phyloP scores from a whole-genome alignment of 73 alveolate genomes.

The Breviolum minutum region DNA sequence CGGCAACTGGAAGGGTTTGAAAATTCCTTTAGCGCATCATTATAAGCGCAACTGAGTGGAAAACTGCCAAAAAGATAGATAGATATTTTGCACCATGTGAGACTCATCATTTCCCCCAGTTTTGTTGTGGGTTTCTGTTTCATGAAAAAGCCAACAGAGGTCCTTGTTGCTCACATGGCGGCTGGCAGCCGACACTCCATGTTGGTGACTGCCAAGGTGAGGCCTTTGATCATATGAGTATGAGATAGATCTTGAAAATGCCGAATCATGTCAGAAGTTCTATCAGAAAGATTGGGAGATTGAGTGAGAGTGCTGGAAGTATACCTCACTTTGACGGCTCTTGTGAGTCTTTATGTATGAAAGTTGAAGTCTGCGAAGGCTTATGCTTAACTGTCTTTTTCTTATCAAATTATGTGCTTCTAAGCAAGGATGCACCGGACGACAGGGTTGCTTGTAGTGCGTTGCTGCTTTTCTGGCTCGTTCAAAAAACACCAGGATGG shows the following conservation, averaged over 20 bases:
- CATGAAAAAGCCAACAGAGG: background rate
- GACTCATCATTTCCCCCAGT: background rate
- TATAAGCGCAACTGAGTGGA: background rate
- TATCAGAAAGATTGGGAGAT: background rate
- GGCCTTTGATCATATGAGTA: background rate
- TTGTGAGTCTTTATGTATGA: too few relatives aligned
- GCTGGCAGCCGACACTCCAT: slow-evolving; percentile 82
- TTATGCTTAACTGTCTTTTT: too few relatives aligned
- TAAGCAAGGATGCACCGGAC: too few relatives aligned
- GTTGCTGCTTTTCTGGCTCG: background rate
- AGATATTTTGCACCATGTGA: background rate
- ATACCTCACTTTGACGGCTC: too few relatives aligned
- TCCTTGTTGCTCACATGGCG: slow-evolving; percentile 75
- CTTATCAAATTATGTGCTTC: too few relatives aligned
- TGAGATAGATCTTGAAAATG: background rate
- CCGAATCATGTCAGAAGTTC: background rate
- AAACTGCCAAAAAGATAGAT: background rate
- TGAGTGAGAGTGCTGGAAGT: background rate
- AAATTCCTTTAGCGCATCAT: background rate
- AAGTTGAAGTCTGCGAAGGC: too few relatives aligned
- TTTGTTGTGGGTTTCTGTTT: background rate
- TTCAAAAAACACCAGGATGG: slow-evolving; percentile 8
- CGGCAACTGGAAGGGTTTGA: background rate
- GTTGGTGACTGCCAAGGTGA: slow-evolving; percentile 76
- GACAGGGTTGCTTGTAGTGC: background rate